Conservation (phyloP, 345 rosid species). For the Salix dunnii region DNA sequence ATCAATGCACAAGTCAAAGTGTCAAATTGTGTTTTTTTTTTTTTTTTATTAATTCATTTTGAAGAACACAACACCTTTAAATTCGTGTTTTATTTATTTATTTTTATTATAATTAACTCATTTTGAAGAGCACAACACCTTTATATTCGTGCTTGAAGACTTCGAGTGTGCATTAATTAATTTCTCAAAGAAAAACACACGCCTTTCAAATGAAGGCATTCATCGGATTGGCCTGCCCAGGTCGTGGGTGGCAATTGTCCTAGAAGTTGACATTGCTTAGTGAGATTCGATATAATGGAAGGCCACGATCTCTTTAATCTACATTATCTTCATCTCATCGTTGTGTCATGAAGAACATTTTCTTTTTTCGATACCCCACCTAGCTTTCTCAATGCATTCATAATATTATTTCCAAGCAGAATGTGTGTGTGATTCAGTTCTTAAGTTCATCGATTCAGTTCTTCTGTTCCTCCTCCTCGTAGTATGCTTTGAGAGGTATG, state of each 20-base stretch:
- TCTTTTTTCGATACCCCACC: not conserved
- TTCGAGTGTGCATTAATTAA: not conserved
- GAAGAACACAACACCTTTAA: constrained; percentile 11
- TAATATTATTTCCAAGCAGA: not conserved
- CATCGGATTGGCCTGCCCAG: not conserved
- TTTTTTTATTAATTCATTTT: constrained; percentile 5
- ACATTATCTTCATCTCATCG: not conserved
- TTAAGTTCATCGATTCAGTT: too few relatives aligned
- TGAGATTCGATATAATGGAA: constrained; percentile 19
- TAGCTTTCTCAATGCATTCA: too few relatives aligned
- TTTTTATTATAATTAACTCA: not conserved
- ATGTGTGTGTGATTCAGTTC: too few relatives aligned
- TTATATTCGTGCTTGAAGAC: not conserved
- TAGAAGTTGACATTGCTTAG: constrained; percentile 8
- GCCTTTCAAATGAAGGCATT: not conserved
- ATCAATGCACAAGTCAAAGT: not conserved
- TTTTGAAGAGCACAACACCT: constrained; percentile 11
- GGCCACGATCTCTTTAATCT: constrained; percentile 4
- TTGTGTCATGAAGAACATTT: not conserved
- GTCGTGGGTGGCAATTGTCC: not conserved
- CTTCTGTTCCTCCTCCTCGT: too few relatives aligned
- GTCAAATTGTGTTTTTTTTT: too few relatives aligned
- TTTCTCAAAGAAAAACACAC: not conserved
- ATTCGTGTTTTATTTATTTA: not conserved
- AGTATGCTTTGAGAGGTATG: too few relatives aligned